These are phyloP conservation scores for Phytopythium montanum DNA, from an alignment of 352 stramenopile genomes.

Conservation along the genomic window DNA sequence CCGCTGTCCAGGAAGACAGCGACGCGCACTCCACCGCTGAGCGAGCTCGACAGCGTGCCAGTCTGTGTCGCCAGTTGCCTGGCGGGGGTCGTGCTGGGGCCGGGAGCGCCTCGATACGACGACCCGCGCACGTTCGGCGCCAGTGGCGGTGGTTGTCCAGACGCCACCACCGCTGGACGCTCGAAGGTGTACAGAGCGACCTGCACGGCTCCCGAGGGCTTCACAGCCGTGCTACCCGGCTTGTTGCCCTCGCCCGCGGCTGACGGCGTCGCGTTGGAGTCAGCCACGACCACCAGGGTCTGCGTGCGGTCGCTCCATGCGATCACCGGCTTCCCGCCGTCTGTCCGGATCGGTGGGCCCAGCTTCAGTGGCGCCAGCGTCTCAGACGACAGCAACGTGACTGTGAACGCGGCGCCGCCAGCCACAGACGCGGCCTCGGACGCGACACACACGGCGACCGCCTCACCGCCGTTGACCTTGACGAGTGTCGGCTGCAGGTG, in stretches of 20 bases:
- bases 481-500: not conserved
- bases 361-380: slow-evolving; percentile 14
- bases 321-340: slow-evolving; percentile 5
- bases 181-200: slow-evolving; percentile 26
- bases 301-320: slow-evolving; percentile 14
- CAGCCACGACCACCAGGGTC: slow-evolving; percentile 11
- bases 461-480: not conserved
- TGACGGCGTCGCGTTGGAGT: not conserved
- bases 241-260: not conserved
- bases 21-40: slow-evolving; percentile 10
- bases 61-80: slow-evolving; percentile 7
- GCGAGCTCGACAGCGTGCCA: not conserved
- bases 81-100: not conserved
- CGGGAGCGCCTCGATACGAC: not conserved
- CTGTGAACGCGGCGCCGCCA: not conserved
- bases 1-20: slow-evolving; percentile 23
- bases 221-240: not conserved
- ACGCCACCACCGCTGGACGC: not conserved
- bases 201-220: not conserved
- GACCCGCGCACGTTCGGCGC: slow-evolving; percentile 5
- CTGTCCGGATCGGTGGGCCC: slow-evolving; percentile 12
- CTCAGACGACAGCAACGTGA: not conserved
- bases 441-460: not conserved
- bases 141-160: not conserved
- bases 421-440: not conserved